Evolutionary conservation across 345 rosid genomes (phyloP), one percentile per base, ranked within the genome.

Genomic region (Brassica incana): DNA sequence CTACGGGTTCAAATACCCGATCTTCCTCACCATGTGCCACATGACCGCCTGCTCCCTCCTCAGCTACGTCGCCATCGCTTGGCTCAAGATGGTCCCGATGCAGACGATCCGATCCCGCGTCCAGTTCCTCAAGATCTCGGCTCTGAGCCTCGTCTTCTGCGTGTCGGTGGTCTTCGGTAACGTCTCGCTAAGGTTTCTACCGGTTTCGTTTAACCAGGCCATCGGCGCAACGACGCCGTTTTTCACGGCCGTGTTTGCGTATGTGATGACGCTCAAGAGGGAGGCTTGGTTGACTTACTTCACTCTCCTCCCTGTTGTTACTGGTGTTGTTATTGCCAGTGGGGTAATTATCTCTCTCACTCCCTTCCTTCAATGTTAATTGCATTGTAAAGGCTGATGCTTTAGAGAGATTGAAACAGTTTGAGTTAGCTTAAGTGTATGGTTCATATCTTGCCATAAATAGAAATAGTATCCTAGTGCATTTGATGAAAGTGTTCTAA

Each of bases 41-140:
- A 96, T 96, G 99, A 96, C 97, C 8, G 98, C 99, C 48, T 96
- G 99, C 70, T 90, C 97, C 40, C 77, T 96, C 83, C 83, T 96
- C 40, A 92, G 97, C 85, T 96, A 96, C 82, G 75, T 96, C 50
- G 97, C 94, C 80, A 91, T 96, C 73, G 98, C 92, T 2, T 93
- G 99, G 98, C 67, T 96, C 86, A 93, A 91, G 89, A 86, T 96
- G 91, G 99, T 96, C 7, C 99, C 99, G 3, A 88, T 96, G 97
- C 99, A 96, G 78, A 96, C 97, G 29, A 90, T 96, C 73, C 91
- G 98, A 67, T 93, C 99, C 15, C 83, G 94, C 23, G 85, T 84
- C 35, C 99, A 96, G 80, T 91, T 96, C 79, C 36, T 96, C 61
- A 96, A 96, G 94, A 96, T 96, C 92, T 61, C 98, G 0, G 88